Evolutionary conservation across 768 basidiomycete species (phyloP), one percentile per base, ranked within the genome.

Genomic region (Termitomyces sp.): DNA sequence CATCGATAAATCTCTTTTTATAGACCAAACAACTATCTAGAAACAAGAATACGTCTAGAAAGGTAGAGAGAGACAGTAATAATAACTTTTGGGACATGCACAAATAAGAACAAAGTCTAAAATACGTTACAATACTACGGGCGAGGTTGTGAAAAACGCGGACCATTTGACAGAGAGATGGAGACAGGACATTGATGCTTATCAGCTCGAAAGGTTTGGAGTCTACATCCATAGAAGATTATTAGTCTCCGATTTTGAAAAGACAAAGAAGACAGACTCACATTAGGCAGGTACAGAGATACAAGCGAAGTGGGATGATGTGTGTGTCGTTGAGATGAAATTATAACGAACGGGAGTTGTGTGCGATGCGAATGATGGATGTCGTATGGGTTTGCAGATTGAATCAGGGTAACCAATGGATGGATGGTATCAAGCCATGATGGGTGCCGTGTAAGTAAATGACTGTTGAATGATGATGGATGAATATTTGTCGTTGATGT

Each of bases 381-480:
- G 18, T n/a, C n/a, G 36, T 11, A 32, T 4, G 44, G 27, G 22
- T 13, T 48, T 36, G 47, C 23, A 48, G 5, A 48, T 33, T 48
- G 36, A n/a, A 48, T 35, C 23, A 22, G 35, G 22, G 33, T 20
- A 10, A 48, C 22, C 15, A 20, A 45, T 31, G 43, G 27, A 44
- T 44, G 25, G 27, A 6, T 48, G 47, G 47, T 48, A 48, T 48
- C 47, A 48, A 48, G 47, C 47, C 35, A 48, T 48, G 47, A 35
- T n/a, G 35, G 44, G 47, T 48, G 36, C 22, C 47, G 33, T 7
- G 18, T 16, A 33, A 4, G 22, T 10, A 7, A 23, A 47, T 46
- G 23, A 43, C 25, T n/a, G n/a, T n/a, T n/a, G n/a, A n/a, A n/a
- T n/a, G n/a, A n/a, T n/a, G n/a, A n/a, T n/a, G n/a, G n/a, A n/a